Base-by-base conservation (phyloP, 2,329 filamentous ascomycete genomes). In the Cercospora sojina region DNA sequence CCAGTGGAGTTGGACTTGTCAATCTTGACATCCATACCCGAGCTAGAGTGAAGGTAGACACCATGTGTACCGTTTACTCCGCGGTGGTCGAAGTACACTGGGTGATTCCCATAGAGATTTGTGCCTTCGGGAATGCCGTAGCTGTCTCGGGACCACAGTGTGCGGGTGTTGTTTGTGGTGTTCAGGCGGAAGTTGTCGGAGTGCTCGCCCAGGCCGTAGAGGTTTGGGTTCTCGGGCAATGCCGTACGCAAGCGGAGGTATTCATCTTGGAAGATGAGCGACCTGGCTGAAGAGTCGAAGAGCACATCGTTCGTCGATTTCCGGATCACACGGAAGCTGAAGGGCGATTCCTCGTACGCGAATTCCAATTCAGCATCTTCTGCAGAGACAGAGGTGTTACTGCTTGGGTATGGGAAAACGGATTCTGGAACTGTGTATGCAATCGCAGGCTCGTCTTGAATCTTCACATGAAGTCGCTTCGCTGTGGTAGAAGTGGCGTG, bases 191-290 rank as follows among this genome's bases (percentile, higher is more conserved):
- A 71, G 47, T 60, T 56, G 41, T 93, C 91, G 2, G 86, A 88
- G 75, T 92, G 89, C 78, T 94, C 91, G 32, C 91, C 91, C 1
- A 94, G 83, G 0, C 91, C 91, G 75, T 94, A 94, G 5, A 95
- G 80, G 73, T 90, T 87, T 0, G 91, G 89, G 61, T 87, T 81
- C 0, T 85, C 78, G 0, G 91, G 91, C 16, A 95, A 81, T 67
- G 82, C 85, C 1, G 91, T 93, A 41, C 89, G 85, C 64, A 94
- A 81, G n/a, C 88, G 86, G 25, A 94, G 49, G n/a, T 70, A 77
- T 47, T 77, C 74, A 55, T 77, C 73, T 64, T 77, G 71, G 59
- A 74, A 77, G 3, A 77, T 70, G 31, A 77, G 66, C 8, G 68
- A 65, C 8, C 70, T 68, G 23, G 74, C 75, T 23, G 72, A 76